Evolutionary conservation across 805 yeast genomes (phyloP).

Genomic region (Nakazawaea wyomingensis): DNA sequence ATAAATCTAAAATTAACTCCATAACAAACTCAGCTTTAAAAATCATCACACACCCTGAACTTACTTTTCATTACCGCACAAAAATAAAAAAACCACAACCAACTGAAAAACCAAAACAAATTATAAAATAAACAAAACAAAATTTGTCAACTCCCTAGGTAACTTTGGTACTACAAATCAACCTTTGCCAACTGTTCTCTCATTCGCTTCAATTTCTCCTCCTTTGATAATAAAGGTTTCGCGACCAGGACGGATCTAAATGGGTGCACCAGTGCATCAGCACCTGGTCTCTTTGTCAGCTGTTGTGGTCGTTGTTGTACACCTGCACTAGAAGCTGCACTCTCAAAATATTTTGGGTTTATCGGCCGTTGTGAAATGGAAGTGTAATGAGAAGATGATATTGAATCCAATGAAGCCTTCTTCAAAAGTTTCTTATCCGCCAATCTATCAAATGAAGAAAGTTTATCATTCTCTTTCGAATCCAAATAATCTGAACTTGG

Average conservation of each 20-base stretch:
- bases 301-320: no score
- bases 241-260: constrained; percentile 3
- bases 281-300: not conserved
- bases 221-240: not conserved
- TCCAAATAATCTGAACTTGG: constrained; percentile 12
- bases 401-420: constrained; percentile 28
- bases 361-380: constrained; percentile 23
- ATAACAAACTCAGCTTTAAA: no score
- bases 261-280: constrained; percentile 3
- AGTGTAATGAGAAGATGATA: constrained; percentile 23
- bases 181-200: constrained; percentile 2
- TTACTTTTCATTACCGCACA: no score
- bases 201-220: constrained; percentile 4
- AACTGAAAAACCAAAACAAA: not conserved
- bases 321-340: not conserved
- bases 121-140: no score
- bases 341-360: constrained; percentile 20
- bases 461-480: constrained; percentile 10
- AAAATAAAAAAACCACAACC: no score
- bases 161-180: no score
- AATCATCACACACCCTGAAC: no score
- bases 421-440: constrained; percentile 17
- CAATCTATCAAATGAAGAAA: constrained; percentile 11
- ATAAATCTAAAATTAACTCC: no score
- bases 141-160: no score